These are phyloP conservation scores for Firmiana major DNA, from an alignment of 345 rosid genomes.

Conservation along the genomic window DNA sequence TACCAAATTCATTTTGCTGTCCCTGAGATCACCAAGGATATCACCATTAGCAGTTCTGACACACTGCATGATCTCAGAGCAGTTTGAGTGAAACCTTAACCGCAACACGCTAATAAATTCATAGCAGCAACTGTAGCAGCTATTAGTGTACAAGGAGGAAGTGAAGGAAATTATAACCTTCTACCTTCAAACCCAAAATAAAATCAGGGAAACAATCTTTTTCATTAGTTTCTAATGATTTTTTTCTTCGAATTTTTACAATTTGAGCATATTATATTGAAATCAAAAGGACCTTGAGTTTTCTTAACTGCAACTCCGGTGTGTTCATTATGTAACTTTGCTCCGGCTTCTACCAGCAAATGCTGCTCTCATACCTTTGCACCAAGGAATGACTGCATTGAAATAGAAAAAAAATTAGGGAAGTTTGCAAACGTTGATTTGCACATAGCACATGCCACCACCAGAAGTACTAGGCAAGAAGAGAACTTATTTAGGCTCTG, in stretches of 20 bases:
- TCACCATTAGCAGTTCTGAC: background rate
- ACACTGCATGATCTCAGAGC: constrained; percentile 5
- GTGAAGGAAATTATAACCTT: constrained; percentile 22
- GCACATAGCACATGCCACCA: background rate
- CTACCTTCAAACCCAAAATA: constrained; percentile 31
- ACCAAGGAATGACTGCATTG: constrained; percentile 52
- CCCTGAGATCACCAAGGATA: constrained; percentile 1
- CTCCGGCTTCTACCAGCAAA: constrained; percentile 7
- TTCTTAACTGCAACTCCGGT: constrained; percentile 14
- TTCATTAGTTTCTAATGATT: constrained; percentile 26
- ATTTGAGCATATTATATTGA: constrained; percentile 27
- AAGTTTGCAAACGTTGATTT: background rate
- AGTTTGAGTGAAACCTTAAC: constrained; percentile 2
- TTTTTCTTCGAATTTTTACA: constrained; percentile 37
- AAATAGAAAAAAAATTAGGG: background rate
- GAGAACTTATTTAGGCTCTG: too few species aligned
- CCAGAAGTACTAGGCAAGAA: background rate
- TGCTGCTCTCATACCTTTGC: constrained; percentile 37
- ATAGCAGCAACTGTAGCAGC: constrained; percentile 12
- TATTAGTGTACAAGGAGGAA: constrained; percentile 30
- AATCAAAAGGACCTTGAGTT: constrained; percentile 30
- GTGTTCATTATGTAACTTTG: constrained; percentile 11
- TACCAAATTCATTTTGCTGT: constrained; percentile 4
- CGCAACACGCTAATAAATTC: background rate
- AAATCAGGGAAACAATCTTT: constrained; percentile 18